A percentile compares a stretch with the other conserved stretches of the same genome.
Conservation (phyloP, 495 filamentous ascomycete genomes). For the Ascodesmis nigricans region DNA sequence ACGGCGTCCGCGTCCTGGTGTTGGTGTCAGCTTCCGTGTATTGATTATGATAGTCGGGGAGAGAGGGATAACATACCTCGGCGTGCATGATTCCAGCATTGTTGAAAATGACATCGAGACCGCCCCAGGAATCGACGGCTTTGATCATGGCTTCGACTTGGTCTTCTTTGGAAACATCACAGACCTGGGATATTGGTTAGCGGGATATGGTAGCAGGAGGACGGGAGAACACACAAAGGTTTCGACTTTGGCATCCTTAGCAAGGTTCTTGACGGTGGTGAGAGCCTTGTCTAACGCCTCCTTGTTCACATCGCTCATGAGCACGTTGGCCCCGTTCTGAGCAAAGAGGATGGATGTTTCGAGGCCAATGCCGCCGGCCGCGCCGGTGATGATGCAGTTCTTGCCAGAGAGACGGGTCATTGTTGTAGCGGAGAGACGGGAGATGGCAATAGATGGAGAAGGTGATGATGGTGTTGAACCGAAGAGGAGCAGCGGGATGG, state of each 20-base stretch:
- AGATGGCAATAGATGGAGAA: no score
- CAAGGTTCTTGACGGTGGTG: constrained; percentile 45
- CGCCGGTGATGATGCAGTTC: constrained; percentile 85
- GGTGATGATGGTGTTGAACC: constrained; percentile 2
- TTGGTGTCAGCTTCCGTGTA: not conserved
- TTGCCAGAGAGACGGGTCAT: constrained; percentile 61
- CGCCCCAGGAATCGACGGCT: constrained; percentile 58
- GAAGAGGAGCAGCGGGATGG: no score
- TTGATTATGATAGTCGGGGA: no score
- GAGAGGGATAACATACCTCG: constrained; percentile 20
- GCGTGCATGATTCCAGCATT: constrained; percentile 97
- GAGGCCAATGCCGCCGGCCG: constrained; percentile 82
- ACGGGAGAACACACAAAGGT: constrained; percentile 25
- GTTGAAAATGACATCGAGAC: constrained; percentile 93
- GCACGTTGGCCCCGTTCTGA: constrained; percentile 66
- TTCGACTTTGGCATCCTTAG: constrained; percentile 40
- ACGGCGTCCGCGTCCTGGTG: constrained; percentile 55
- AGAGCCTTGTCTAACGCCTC: constrained; percentile 48
- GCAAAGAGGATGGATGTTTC: constrained; percentile 85
- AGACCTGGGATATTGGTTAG: constrained; percentile 22
- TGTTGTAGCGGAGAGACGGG: no score
- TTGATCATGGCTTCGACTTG: constrained; percentile 7
- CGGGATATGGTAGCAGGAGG: not conserved
- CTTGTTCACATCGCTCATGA: constrained; percentile 66
- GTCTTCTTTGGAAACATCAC: constrained; percentile 30